Evolutionary conservation across 352 stramenopile species (phyloP), one percentile per base, ranked within the genome.

Genomic region (Phytophthora aleatoria): DNA sequence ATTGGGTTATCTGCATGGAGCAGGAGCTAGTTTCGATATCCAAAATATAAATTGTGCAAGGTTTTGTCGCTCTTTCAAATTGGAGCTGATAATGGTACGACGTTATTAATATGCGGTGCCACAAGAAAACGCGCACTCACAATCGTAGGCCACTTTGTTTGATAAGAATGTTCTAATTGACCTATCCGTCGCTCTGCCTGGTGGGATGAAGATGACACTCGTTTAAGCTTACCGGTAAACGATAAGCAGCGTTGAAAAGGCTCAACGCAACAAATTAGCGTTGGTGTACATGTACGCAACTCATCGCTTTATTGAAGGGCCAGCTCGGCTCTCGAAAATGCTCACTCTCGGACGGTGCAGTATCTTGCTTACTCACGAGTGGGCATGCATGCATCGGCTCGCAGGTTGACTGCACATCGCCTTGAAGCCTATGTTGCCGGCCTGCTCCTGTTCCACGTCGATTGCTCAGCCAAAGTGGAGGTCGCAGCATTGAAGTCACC

Each of bases 111-210:
- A 20, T 20, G 49, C 48, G 41, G 9, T 26, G 44, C 60, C 51
- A 67, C 60, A 67, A 67, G 52, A 67, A 67, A 51, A 44, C 48
- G 42, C 20, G 52, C 60, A 60, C 61, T 48, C 59, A 60, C 8
- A 60, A 54, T 13, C 31, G 33, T 55, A 33, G 42, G 11, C 13
- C 38, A 11, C 8, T 27, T 61, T 5, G 51, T 67, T 61, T 61
- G 60, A 67, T 51, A 55, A 62, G 51, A 62, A 62, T 35, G 42
- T 61, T 51, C 50, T 39, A 28, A 31, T 30, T 42, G 30, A 30
- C n/a, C 3, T 7, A 28, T 16, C n/a, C 27, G 41, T 20, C 26
- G 13, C 16, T 26, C 48, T 30, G 48, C 28, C 51, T 58, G 42
- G 48, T 38, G 38, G 41, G 41, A 52, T 33, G 28, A 33, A 33